These are phyloP conservation scores for Astraeus odoratus DNA, from an alignment of 768 basidiomycete species.

Conservation along the genomic window DNA sequence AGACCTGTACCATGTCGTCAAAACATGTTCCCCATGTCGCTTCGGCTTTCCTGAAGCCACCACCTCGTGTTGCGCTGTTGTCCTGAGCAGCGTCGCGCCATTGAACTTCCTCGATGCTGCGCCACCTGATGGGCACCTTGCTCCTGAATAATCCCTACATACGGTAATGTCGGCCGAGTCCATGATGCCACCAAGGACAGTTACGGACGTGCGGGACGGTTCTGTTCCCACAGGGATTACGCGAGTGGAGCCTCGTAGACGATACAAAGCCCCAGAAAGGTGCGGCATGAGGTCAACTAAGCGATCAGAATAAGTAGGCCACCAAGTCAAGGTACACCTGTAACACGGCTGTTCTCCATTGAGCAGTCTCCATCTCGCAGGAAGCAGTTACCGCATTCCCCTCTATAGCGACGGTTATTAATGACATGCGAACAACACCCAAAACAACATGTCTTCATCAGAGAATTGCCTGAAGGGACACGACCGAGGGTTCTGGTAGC, in stretches of 20 bases:
- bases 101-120: not conserved
- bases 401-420: constrained; percentile 56
- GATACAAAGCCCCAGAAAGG: constrained; percentile 41
- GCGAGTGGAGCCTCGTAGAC: constrained; percentile 49
- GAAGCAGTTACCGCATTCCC: constrained; percentile 51
- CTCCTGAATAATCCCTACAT: constrained; percentile 44
- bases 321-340: constrained; percentile 26
- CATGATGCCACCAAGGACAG: constrained; percentile 54
- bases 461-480: too few relatives aligned
- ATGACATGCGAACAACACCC: too few relatives aligned
- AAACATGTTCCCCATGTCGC: too few relatives aligned
- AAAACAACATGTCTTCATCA: too few relatives aligned
- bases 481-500: constrained; percentile 40
- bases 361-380: constrained; percentile 54
- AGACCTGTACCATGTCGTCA: too few relatives aligned
- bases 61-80: too few relatives aligned
- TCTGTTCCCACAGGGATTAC: constrained; percentile 42
- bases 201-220: constrained; percentile 43
- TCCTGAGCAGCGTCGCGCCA: too few relatives aligned
- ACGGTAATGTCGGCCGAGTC: constrained; percentile 43
- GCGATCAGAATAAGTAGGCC: constrained; percentile 34
- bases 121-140: constrained; percentile 57
- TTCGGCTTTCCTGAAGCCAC: too few relatives aligned
- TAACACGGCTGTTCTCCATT: constrained; percentile 50
- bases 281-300: constrained; percentile 49